Evolutionary conservation across 148 eudicot genomes (phyloP), one percentile per base, ranked within the genome.

Genomic region (Vaccinium macrocarpon): DNA sequence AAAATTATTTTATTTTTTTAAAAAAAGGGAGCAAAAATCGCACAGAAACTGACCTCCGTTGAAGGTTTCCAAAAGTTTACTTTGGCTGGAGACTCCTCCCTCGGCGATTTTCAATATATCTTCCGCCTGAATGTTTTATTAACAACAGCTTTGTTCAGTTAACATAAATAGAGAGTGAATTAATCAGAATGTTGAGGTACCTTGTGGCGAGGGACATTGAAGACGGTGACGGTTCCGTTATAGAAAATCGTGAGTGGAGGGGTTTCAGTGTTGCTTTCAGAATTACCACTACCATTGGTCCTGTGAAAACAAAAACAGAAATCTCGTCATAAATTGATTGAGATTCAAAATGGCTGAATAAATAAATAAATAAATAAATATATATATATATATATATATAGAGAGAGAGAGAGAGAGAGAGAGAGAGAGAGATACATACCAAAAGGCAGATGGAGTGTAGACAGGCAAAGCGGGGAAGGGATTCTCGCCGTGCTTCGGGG

Each of bases 201-300:
- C 86, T 90, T 82, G 55, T 85, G 80, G 10, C 56, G 86, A 15
- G 94, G 83, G 25, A 93, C 87, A 86, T 94, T 87, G 76, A 89
- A 90, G 18, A 93, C 95, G 2, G 90, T 14, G 32, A 92, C 94
- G 46, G 78, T 83, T 21, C 97, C 93, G 32, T 92, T 90, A 87
- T 89, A 93, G 85, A 92, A 92, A 53, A 94, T 91, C 1, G 97
- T 94, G 89, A 94, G 25, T 16, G 61, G 62, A 84, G 82, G 62
- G 1, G 82, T 56, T 35, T 79, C 70, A 0, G 94, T 90, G 29
- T 66, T 66, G 18, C 81, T 57, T 50, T 70, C 87, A 6, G 16
- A 64, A 50, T 19, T 66, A 2, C 70, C 74, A 27, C 46, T 0
- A 32, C 59, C 3, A 78, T 16, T 68, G 13, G 25, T 71, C 59